Evolutionary conservation across 2,329 filamentous ascomycete genomes (phyloP).

Genomic region (Sporothrix brunneoviolacea): DNA sequence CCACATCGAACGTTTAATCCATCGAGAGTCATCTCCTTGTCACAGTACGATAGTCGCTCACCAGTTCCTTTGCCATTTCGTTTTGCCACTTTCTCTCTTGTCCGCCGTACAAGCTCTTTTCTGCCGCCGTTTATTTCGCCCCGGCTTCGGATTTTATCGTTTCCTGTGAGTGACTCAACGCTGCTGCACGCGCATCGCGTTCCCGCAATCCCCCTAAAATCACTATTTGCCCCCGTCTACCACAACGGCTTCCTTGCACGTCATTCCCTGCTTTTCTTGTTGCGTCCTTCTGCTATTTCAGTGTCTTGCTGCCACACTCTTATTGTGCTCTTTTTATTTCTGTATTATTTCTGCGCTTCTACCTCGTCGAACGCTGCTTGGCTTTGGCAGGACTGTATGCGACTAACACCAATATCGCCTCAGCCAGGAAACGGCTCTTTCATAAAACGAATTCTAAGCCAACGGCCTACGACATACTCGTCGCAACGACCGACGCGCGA

Average conservation of each 20-base stretch:
- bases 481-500: constrained; percentile 1
- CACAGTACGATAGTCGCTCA: constrained; percentile 53
- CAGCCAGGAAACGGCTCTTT: constrained; percentile 4
- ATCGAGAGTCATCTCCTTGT: constrained; percentile 50
- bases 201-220: constrained; percentile 22
- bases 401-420: constrained; percentile 6
- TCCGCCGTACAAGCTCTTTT: constrained; percentile 20
- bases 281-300: background rate
- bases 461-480: background rate
- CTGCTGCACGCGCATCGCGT: constrained; percentile 13
- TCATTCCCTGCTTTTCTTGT: background rate
- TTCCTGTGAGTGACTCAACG: constrained; percentile 29
- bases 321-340: background rate
- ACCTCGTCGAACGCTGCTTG: background rate
- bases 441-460: background rate
- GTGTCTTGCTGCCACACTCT: background rate
- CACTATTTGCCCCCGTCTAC: constrained; percentile 28
- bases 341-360: background rate
- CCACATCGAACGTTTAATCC: constrained; percentile 34
- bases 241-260: background rate
- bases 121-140: constrained; percentile 10
- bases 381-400: too few relatives aligned
- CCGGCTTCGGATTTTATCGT: constrained; percentile 26
- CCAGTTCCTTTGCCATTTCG: constrained; percentile 41
- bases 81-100: constrained; percentile 24